These are phyloP conservation scores for Phaeosphaeria sp. DNA, from an alignment of 2,329 filamentous ascomycete genomes.

Conservation along the genomic window DNA sequence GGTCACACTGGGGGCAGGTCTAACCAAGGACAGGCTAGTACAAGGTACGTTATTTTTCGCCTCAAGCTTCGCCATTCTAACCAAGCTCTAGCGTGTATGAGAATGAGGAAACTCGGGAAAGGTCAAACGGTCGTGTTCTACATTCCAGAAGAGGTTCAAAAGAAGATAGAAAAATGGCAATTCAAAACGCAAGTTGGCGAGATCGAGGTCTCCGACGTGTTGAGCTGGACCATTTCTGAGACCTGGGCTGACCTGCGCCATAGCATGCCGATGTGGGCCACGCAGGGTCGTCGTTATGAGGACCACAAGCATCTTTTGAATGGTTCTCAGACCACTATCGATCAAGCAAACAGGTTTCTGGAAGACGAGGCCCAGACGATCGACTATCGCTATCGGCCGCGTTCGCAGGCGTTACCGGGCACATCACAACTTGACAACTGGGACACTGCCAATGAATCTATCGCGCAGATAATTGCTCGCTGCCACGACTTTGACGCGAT, in stretches of 20 bases:
- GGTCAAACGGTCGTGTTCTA: conserved; percentile 71
- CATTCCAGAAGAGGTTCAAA: conserved; percentile 64
- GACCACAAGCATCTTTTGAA: conserved; percentile 49
- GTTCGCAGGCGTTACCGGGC: not conserved
- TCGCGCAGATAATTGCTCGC: conserved; percentile 24
- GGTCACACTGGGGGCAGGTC: conserved; percentile 68
- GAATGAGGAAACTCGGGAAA: conserved; percentile 61
- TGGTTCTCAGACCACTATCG: conserved; percentile 19
- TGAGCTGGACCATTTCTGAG: conserved; percentile 66
- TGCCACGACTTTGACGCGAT: conserved; percentile 36
- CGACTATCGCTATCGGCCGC: conserved; percentile 59
- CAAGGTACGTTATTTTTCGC: conserved; percentile 57
- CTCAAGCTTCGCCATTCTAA: conserved; percentile 10
- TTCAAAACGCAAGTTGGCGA: conserved; percentile 1
- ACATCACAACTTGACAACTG: conserved; percentile 6
- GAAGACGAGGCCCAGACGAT: conserved; percentile 63
- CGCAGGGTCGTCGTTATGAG: conserved; percentile 63
- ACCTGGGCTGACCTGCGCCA: conserved; percentile 59
- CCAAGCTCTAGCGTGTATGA: conserved; percentile 59
- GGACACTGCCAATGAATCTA: conserved; percentile 23
- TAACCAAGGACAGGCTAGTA: conserved; percentile 73
- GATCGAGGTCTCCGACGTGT: conserved; percentile 62
- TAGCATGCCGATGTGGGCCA: conserved; percentile 65
- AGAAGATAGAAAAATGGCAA: conserved; percentile 53
- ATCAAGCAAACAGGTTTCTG: conserved; percentile 54